Evolutionary conservation across 2,329 filamentous ascomycete species (phyloP), one percentile per base, ranked within the genome.

Genomic region (Aureobasidium sp.): DNA sequence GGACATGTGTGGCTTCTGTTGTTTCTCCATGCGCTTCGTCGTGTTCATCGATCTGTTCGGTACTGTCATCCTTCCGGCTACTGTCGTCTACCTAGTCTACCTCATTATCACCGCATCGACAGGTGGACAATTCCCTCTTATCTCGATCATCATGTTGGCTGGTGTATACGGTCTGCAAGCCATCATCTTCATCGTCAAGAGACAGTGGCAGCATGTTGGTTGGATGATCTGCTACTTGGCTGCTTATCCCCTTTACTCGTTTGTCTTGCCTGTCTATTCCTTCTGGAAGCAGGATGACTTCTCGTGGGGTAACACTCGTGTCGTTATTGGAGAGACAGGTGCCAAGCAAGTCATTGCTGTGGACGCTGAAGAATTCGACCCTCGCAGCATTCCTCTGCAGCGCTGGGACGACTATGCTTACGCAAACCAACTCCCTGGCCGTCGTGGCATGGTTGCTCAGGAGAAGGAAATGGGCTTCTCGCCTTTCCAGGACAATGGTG

Each of bases 231-330:
- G 99, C 72, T 99, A 99, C 77, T 82, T 99, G 65, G 68, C 95
- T n/a, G 94, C 94, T 2, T 97, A 89, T 79, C 94, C 94, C 0
- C 89, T 99, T 68, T 97, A 93, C 79, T 94, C 88, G 4, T 90
- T 99, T 69, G 73, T 95, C 65, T 83, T 99, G 14, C 94, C 94
- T 0, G 78, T 99, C 66, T 99, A 97, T 79, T 96, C 93, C 0
- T 99, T 99, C 87, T 99, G 94, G 94, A 96, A 97, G 77, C 92
- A 97, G 75, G 94, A 99, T 76, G 93, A 99, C 77, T 99, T 99
- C 81, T 87, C 87, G 1, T 99, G 94, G 94, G 94, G 94, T 82
- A 97, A 94, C 78, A 99, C 94, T 1, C 91, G 94, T 83, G 86
- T 99, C 66, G 94, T 99, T 67, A 89, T 97, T 67, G 93, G 91